Conservation (phyloP, 2,329 filamentous ascomycete species). For the Neonectria sp. region DNA sequence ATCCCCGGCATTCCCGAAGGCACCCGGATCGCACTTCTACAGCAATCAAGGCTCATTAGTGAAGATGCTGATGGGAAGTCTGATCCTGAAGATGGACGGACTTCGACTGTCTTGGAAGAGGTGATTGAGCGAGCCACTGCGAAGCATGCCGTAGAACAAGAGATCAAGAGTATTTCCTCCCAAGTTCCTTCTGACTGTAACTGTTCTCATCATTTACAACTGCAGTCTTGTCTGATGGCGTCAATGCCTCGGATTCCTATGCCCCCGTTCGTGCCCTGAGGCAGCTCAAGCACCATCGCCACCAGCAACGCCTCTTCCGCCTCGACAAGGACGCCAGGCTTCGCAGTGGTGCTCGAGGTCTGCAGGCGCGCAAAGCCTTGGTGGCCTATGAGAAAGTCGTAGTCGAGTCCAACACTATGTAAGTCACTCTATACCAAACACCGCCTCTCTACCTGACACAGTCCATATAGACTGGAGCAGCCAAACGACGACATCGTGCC, state of each 20-base stretch:
- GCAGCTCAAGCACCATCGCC: constrained; percentile 72
- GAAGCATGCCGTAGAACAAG: constrained; percentile 70
- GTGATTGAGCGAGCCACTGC: constrained; percentile 75
- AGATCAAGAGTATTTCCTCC: constrained; percentile 69
- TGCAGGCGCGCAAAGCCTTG: constrained; percentile 82
- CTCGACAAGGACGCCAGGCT: constrained; percentile 81
- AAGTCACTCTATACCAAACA: constrained; percentile 39
- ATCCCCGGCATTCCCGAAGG: constrained; percentile 82
- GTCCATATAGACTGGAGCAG: constrained; percentile 61
- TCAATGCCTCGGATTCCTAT: constrained; percentile 70
- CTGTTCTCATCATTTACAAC: constrained; percentile 33
- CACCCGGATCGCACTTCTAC: constrained; percentile 76
- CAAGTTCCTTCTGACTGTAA: background rate
- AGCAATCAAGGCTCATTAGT: constrained; percentile 69
- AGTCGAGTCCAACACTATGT: constrained; percentile 69
- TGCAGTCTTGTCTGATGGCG: constrained; percentile 69
- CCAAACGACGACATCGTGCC: constrained; percentile 69
- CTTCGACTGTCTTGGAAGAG: constrained; percentile 72
- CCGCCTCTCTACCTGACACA: background rate
- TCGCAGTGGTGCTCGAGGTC: constrained; percentile 81
- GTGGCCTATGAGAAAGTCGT: constrained; percentile 78
- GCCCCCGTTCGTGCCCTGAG: constrained; percentile 74
- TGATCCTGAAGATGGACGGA: constrained; percentile 26
- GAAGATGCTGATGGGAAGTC: constrained; percentile 50
- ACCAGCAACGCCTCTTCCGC: constrained; percentile 75